Evolutionary conservation across 2,329 filamentous ascomycete genomes (phyloP).

Genomic region (Ophiostoma ulmi): DNA sequence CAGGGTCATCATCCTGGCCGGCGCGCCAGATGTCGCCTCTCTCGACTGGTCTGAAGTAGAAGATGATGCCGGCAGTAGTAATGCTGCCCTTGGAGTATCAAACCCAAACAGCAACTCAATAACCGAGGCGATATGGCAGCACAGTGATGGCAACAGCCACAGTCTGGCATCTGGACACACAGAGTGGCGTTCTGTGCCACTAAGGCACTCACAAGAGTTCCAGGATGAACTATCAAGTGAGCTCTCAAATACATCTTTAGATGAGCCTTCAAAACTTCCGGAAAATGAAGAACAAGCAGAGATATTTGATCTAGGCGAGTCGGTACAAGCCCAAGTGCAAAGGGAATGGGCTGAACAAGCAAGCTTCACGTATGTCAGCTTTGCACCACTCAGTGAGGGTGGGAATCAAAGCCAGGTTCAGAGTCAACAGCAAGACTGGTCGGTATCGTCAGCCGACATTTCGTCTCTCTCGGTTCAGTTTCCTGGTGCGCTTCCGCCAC

Average conservation of each 20-base stretch:
- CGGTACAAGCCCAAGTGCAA: background rate
- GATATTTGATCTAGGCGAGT: background rate
- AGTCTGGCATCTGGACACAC: background rate
- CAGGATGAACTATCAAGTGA: background rate
- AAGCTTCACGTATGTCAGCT: background rate
- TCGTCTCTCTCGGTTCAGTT: slow-evolving; percentile 34
- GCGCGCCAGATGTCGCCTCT: slow-evolving; percentile 52
- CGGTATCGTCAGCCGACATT: slow-evolving; percentile 42
- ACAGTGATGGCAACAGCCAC: too few species aligned
- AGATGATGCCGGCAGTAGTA: background rate
- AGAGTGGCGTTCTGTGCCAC: background rate
- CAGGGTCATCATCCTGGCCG: slow-evolving; percentile 38
- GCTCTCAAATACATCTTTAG: background rate
- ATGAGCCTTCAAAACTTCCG: background rate
- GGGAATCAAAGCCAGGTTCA: background rate
- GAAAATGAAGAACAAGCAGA: background rate
- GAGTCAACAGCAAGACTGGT: slow-evolving; percentile 36
- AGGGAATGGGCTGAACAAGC: background rate
- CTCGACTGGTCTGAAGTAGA: slow-evolving; percentile 58
- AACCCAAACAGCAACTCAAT: background rate
- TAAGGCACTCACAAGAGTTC: background rate
- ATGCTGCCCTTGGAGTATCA: background rate
- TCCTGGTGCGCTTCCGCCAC: slow-evolving; percentile 35
- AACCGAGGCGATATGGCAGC: background rate
- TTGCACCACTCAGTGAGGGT: background rate